Conservation (phyloP, 2,329 filamentous ascomycete species). For the Dactylella cylindrospora region DNA sequence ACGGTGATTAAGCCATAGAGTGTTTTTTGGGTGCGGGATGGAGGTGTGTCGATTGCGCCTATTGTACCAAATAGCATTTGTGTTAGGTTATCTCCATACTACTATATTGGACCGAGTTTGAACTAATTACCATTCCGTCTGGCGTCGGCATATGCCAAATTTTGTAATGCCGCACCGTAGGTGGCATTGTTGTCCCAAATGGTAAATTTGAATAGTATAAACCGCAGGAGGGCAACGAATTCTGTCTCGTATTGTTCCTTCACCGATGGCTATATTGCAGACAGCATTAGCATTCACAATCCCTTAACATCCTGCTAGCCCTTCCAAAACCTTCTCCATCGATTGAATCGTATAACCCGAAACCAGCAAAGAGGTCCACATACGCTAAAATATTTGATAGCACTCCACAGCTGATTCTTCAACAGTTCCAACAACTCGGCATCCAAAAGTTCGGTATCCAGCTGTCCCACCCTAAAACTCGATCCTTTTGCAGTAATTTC, state of each 20-base stretch:
- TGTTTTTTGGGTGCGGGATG: constrained; percentile 78
- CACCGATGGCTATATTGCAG: constrained; percentile 30
- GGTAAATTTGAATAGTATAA: constrained; percentile 86
- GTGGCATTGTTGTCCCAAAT: constrained; percentile 96
- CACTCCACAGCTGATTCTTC: constrained; percentile 82
- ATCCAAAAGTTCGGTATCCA: constrained; percentile 92
- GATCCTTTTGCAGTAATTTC: constrained; percentile 63
- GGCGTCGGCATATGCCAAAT: constrained; percentile 85
- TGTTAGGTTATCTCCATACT: background rate
- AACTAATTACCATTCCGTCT: constrained; percentile 55
- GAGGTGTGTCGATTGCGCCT: constrained; percentile 65
- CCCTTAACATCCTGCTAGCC: background rate
- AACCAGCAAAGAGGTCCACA: constrained; percentile 8
- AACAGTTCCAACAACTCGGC: constrained; percentile 87
- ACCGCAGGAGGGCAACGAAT: constrained; percentile 74
- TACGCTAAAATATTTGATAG: constrained; percentile 79
- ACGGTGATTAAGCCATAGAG: constrained; percentile 84
- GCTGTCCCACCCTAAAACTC: constrained; percentile 83
- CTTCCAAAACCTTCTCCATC: constrained; percentile 6
- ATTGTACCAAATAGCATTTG: constrained; percentile 46
- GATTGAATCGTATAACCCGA: background rate
- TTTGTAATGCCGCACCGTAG: constrained; percentile 90
- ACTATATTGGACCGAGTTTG: background rate
- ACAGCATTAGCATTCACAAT: constrained; percentile 6
- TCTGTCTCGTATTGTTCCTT: constrained; percentile 57